Evolutionary conservation across 2,329 filamentous ascomycete species (phyloP), one percentile per base, ranked within the genome.

Genomic region (Colletotrichum musae): DNA sequence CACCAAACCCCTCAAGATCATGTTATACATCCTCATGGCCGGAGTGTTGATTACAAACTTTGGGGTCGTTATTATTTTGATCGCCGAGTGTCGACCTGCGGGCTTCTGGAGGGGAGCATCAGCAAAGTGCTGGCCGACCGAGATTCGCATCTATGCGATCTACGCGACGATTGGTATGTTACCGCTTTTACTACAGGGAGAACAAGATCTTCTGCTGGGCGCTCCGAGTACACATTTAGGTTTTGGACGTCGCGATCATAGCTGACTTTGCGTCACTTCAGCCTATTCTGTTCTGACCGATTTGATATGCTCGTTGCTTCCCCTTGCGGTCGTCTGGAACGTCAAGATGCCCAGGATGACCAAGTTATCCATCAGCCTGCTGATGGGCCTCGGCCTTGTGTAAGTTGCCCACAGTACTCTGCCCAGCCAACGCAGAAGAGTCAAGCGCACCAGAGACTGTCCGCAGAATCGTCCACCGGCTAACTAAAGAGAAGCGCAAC

Each of bases 81-180:
- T 80, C 4, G 74, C 78, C 5, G 77, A 80, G 43, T 80, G 78
- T 63, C 70, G 64, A 1, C 78, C 77, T 1, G 67, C 68, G 0
- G 76, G 75, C 1, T 54, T 64, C 10, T 67, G 64, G 64, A 47
- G 64, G 21, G 64, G 64, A 1, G 53, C 54, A 6, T 62, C 50
- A 5, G 50, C 64, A 6, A 54, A 48, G 5, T 80, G 78, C n/a
- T 79, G 78, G 77, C 73, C 78, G 13, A 62, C 74, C 0, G 65
- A 74, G 5, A 73, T 80, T 12, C 73, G 78, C 0, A 78, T 80
- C 1, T 79, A 79, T 28, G 70, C 68, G 6, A 79, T 80, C n/a
- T 80, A 79, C 43, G 68, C 75, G 4, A 77, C 78, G 0, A 80
- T 79, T 10, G 70, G 73, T 75, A 57, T 18, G 67, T 24, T 24